phyloP scores from a whole-genome alignment of 2,329 filamentous ascomycete genomes.

The Trichophaea hybrida region DNA sequence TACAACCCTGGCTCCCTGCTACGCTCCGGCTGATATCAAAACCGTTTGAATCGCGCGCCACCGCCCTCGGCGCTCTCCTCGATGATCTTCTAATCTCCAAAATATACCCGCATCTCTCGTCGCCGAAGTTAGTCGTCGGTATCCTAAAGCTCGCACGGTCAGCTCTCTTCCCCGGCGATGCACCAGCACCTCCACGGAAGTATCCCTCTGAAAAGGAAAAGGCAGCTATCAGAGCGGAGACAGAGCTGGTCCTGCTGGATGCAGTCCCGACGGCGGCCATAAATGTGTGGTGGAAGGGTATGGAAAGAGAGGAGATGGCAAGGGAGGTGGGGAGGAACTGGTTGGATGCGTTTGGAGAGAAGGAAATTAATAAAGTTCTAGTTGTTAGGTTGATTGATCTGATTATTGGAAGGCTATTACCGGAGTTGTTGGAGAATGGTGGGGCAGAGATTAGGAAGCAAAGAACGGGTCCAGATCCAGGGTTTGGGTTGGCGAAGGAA shows the following conservation, averaged over 20 bases:
- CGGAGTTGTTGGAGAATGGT: conserved; percentile 62
- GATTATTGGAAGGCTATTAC: conserved; percentile 65
- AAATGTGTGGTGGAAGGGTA: conserved; percentile 29
- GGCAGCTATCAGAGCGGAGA: conserved; percentile 33
- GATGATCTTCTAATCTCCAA: conserved; percentile 18
- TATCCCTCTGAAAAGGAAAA: conserved; percentile 47
- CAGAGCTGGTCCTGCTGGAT: conserved; percentile 35
- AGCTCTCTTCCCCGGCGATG: conserved; percentile 77
- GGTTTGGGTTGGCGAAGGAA: background rate
- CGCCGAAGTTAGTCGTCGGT: background rate
- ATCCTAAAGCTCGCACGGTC: conserved; percentile 37
- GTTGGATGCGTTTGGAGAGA: conserved; percentile 51
- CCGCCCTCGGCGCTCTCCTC: conserved; percentile 16
- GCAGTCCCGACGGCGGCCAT: conserved; percentile 34
- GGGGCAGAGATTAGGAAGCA: conserved; percentile 60
- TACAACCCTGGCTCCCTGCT: conserved; percentile 25
- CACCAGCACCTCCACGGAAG: conserved; percentile 47
- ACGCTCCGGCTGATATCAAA: conserved; percentile 19
- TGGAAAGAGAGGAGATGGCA: conserved; percentile 20
- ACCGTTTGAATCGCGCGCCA: conserved; percentile 21
- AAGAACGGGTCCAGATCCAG: conserved; percentile 32
- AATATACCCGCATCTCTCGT: background rate
- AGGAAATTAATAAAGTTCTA: conserved; percentile 85
- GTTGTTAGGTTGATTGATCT: conserved; percentile 71
- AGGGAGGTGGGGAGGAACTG: conserved; percentile 39